A percentile compares a stretch with the other conserved stretches of the same genome.
These are phyloP conservation scores for Malassezia japonica DNA, from an alignment of 1,284 basidiomycete genomes.

Conservation along the genomic window DNA sequence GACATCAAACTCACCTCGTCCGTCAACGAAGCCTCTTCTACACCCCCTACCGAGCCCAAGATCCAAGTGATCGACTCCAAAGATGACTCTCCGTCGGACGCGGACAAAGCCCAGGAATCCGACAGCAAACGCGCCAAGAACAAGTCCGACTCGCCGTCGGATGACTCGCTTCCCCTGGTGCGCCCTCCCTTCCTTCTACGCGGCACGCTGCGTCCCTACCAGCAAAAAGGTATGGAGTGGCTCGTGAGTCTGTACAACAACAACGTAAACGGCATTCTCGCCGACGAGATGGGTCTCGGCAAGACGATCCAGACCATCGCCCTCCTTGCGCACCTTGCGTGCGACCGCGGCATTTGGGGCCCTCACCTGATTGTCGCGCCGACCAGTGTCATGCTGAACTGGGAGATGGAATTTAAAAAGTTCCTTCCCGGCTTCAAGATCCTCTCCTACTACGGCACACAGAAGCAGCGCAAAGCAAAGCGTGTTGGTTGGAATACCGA, in stretches of 20 bases:
- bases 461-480: slow-evolving; percentile 83
- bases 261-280: slow-evolving; percentile 81
- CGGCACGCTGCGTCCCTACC: slow-evolving; percentile 81
- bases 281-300: slow-evolving; percentile 56
- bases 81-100: neutral
- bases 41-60: no score
- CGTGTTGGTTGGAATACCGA: slow-evolving; percentile 89
- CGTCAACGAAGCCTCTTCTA: no score
- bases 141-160: neutral
- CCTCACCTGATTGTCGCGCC: slow-evolving; percentile 92
- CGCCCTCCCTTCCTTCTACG: slow-evolving; percentile 59
- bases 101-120: neutral
- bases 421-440: slow-evolving; percentile 88
- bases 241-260: slow-evolving; percentile 77
- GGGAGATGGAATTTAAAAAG: slow-evolving; percentile 99
- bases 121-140: neutral
- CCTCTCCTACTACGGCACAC: slow-evolving; percentile 80
- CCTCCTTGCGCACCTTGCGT: slow-evolving; percentile 81
- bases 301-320: slow-evolving; percentile 97
- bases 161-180: slow-evolving; percentile 13
- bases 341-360: slow-evolving; percentile 89
- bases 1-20: no score
- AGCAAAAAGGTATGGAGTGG: slow-evolving; percentile 90
- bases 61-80: neutral
- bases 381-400: slow-evolving; percentile 87